Evolutionary conservation across 1,284 basidiomycete species (phyloP).

Genomic region (Coniferiporia weirii): DNA sequence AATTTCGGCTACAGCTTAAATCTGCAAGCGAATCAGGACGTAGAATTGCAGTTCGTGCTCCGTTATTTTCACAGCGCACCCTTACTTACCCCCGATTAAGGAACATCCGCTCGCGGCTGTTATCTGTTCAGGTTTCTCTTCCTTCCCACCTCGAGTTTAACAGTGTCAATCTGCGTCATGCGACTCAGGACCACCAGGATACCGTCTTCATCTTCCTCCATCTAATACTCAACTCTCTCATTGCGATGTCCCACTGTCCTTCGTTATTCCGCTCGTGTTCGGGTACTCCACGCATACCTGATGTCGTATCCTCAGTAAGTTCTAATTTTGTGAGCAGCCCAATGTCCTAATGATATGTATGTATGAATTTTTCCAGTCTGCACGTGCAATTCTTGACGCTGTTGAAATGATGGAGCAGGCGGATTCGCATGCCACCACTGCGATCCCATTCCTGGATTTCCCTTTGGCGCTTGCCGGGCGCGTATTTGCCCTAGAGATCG

Average conservation of each 20-base stretch:
- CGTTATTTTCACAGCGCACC: neutral
- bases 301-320: conserved; percentile 15
- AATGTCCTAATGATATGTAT: neutral
- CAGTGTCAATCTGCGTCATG: conserved; percentile 14
- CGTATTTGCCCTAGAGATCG: conserved; percentile 16
- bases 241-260: conserved; percentile 16
- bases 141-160: conserved; percentile 17
- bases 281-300: conserved; percentile 7
- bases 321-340: neutral
- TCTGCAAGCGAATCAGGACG: conserved; percentile 2
- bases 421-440: conserved; percentile 9
- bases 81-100: neutral
- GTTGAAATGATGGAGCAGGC: conserved; percentile 17
- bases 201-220: conserved; percentile 18
- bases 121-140: conserved; percentile 11
- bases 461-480: conserved; percentile 18
- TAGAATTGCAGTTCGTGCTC: conserved; percentile 13
- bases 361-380: conserved; percentile 5
- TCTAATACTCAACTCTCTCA: conserved; percentile 16
- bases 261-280: conserved; percentile 13
- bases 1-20: conserved; percentile 10
- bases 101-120: conserved; percentile 13
- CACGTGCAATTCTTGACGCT: conserved; percentile 16
- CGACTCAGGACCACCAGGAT: conserved; percentile 14
- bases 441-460: conserved; percentile 18